Percentiles rank a stretch among this genome's conserved stretches.
Conservation (phyloP, 768 basidiomycete genomes). For the Imleria badia region DNA sequence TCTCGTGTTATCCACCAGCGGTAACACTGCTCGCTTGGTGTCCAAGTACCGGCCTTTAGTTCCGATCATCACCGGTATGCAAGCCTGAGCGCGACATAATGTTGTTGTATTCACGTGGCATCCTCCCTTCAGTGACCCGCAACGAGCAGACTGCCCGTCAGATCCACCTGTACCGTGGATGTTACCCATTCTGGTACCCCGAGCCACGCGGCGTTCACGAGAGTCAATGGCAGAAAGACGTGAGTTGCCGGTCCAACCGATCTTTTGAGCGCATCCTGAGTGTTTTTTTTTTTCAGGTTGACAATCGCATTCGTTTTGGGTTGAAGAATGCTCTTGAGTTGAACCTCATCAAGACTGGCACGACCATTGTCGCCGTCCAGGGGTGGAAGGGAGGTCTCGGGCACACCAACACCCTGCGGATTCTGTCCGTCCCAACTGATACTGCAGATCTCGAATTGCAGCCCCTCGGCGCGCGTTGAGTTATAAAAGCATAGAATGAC, state of each 20-base stretch:
- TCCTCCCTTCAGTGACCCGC: conserved; percentile 69
- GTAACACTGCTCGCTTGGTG: conserved; percentile 91
- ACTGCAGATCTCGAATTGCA: conserved; percentile 74
- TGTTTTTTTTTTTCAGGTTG: conserved; percentile 50
- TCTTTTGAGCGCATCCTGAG: conserved; percentile 9
- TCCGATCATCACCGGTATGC: conserved; percentile 90
- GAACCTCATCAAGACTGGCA: conserved; percentile 85
- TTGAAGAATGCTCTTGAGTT: conserved; percentile 79
- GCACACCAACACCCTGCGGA: conserved; percentile 89
- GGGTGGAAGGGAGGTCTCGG: conserved; percentile 99
- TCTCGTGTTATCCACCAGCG: conserved; percentile 94
- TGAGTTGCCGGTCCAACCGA: conserved; percentile 38
- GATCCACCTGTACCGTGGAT: conserved; percentile 94
- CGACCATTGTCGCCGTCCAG: conserved; percentile 91
- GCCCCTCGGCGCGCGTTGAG: conserved; percentile 43
- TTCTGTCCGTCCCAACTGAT: conserved; percentile 82
- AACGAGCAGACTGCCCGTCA: conserved; percentile 95
- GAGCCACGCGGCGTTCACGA: conserved; percentile 88
- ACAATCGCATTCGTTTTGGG: conserved; percentile 88
- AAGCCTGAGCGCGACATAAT: background rate
- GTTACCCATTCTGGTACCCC: conserved; percentile 96
- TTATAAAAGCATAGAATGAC: background rate
- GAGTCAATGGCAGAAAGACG: conserved; percentile 97
- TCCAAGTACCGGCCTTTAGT: conserved; percentile 94
- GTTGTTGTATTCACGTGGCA: conserved; percentile 4